These are phyloP conservation scores for Fusarium palustre DNA, from an alignment of 2,329 filamentous ascomycete genomes.

Conservation along the genomic window DNA sequence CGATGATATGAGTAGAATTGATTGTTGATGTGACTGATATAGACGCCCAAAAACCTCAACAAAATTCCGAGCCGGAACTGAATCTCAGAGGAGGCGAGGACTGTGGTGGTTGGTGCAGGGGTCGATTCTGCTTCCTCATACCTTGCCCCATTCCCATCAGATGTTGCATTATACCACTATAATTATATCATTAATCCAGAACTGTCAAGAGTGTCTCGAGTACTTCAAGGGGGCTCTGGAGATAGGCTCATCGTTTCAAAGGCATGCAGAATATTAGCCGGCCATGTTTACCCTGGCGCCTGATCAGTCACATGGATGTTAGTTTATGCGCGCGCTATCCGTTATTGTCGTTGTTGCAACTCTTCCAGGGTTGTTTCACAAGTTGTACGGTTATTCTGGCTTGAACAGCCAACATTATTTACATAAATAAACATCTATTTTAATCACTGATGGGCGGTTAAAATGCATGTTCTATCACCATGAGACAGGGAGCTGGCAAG, in stretches of 20 bases:
- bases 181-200: neutral
- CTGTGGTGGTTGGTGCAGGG: neutral
- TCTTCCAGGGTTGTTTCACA: too few relatives aligned
- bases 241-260: too few relatives aligned
- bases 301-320: too few relatives aligned
- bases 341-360: too few relatives aligned
- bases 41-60: neutral
- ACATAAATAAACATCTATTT: too few relatives aligned
- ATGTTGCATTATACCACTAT: neutral
- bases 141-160: neutral
- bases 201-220: neutral
- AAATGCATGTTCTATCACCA: neutral
- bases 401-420: too few relatives aligned
- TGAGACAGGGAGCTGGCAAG: neutral
- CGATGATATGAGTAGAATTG: accelerated
- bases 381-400: neutral
- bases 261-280: too few relatives aligned
- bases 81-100: neutral
- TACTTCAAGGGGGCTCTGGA: neutral
- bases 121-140: neutral
- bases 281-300: too few relatives aligned
- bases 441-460: too few relatives aligned
- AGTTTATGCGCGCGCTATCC: too few relatives aligned
- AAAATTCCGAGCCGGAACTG: neutral
- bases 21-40: neutral